Conservation (phyloP, 768 basidiomycete genomes). For the Lepiota subincarnata region DNA sequence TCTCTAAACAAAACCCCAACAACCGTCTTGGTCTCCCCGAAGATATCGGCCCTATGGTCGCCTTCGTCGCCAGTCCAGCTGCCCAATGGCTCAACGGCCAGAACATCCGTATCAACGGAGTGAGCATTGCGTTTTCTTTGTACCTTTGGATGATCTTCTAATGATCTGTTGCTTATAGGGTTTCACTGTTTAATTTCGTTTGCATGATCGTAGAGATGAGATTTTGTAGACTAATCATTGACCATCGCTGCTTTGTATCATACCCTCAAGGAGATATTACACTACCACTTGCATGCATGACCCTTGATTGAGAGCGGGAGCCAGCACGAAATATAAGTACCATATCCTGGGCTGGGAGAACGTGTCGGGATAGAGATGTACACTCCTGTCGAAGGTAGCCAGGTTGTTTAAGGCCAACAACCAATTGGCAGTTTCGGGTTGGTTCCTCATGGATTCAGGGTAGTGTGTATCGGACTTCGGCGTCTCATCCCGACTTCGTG, state of each 20-base stretch:
- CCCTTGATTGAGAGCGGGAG: too few relatives aligned
- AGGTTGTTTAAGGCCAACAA: too few relatives aligned
- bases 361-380: too few relatives aligned
- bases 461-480: too few relatives aligned
- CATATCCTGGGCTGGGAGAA: too few relatives aligned
- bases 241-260: neutral
- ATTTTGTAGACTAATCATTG: neutral
- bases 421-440: too few relatives aligned
- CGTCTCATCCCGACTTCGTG: too few relatives aligned
- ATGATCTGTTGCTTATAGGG: neutral
- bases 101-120: slow-evolving; percentile 55
- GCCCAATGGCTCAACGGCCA: slow-evolving; percentile 58
- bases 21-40: slow-evolving; percentile 45
- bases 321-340: too few relatives aligned
- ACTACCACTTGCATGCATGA: too few relatives aligned
- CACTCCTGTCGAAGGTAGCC: too few relatives aligned
- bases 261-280: neutral
- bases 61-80: slow-evolving; percentile 48
- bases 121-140: slow-evolving; percentile 23
- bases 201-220: neutral
- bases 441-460: too few relatives aligned
- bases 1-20: slow-evolving; percentile 42
- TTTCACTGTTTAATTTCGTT: neutral
- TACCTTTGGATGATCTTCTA: neutral
- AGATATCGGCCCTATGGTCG: slow-evolving; percentile 50